phyloP scores from a whole-genome alignment of 495 filamentous ascomycete genomes.

The Aspergillus saccharolyticus region DNA sequence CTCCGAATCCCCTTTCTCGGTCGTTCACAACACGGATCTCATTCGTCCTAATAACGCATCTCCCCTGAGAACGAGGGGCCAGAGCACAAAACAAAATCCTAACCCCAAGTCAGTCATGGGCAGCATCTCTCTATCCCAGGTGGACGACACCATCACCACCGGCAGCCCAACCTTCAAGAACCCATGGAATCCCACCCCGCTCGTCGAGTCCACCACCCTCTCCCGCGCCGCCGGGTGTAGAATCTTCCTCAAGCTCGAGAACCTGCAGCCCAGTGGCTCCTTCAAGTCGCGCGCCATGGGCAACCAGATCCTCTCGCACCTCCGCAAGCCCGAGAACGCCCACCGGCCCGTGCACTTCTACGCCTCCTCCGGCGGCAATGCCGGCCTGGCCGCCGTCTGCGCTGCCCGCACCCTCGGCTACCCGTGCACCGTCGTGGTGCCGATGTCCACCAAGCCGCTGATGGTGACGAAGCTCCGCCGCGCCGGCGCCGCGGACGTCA shows the following conservation, averaged over 20 bases:
- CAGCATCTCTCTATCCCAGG: slow-evolving; percentile 29
- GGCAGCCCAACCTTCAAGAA: slow-evolving; percentile 25
- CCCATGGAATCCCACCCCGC: slow-evolving; percentile 70
- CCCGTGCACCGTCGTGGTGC: slow-evolving; percentile 78
- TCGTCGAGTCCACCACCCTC: slow-evolving; percentile 61
- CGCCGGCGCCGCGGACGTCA: slow-evolving; percentile 63
- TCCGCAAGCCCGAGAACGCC: slow-evolving; percentile 38
- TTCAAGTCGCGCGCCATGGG: slow-evolving; percentile 94
- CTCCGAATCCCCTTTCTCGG: too few species aligned
- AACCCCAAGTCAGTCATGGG: slow-evolving; percentile 33
- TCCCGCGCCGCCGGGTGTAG: slow-evolving; percentile 69
- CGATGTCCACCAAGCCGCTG: slow-evolving; percentile 56
- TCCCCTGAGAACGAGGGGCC: too few species aligned
- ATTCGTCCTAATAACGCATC: not conserved
- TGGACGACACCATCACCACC: slow-evolving; percentile 17
- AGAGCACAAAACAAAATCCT: not conserved
- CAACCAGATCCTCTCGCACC: slow-evolving; percentile 62
- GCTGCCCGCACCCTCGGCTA: slow-evolving; percentile 65
- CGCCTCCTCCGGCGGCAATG: slow-evolving; percentile 84
- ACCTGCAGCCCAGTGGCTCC: slow-evolving; percentile 85
- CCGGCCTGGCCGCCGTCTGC: slow-evolving; percentile 82
- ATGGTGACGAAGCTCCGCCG: slow-evolving; percentile 71
- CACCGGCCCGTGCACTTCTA: slow-evolving; percentile 67
- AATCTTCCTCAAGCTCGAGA: slow-evolving; percentile 91
- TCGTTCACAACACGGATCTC: too few species aligned